These are phyloP conservation scores for Rheum nobile DNA, from an alignment of 148 eudicot genomes.

Conservation along the genomic window DNA sequence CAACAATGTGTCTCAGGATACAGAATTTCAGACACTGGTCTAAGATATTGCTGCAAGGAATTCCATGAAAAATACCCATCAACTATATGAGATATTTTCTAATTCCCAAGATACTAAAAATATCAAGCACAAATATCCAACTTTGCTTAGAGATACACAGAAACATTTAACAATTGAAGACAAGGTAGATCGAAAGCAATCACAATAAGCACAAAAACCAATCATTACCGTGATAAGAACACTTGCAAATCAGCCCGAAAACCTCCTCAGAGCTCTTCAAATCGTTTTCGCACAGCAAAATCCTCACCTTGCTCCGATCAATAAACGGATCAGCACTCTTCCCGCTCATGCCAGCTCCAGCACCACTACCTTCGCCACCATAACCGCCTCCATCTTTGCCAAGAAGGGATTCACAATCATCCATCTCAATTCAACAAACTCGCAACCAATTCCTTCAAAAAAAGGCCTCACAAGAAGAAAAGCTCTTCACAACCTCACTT, in stretches of 20 bases:
- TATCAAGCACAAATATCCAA: not conserved
- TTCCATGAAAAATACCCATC: not conserved
- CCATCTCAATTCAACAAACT: conserved; percentile 18
- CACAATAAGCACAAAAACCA: not conserved
- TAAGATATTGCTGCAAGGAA: not conserved
- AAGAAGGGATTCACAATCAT: conserved; percentile 14
- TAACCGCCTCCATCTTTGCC: conserved; percentile 22
- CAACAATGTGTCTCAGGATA: not conserved
- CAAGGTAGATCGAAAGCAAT: not conserved
- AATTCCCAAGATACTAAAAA: not conserved
- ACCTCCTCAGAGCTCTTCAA: conserved; percentile 49
- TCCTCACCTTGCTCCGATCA: conserved; percentile 81
- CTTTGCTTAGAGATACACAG: not conserved
- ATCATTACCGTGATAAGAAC: conserved; percentile 76
- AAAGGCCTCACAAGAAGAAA: not conserved
- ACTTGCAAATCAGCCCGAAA: conserved; percentile 53
- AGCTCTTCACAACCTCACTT: not conserved
- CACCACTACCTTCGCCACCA: conserved; percentile 13
- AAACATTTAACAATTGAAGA: not conserved
- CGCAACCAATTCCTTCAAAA: not conserved
- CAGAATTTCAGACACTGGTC: not conserved
- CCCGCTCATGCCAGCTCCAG: conserved; percentile 24
- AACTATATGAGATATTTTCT: not conserved
- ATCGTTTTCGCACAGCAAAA: conserved; percentile 78
- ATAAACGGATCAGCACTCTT: conserved; percentile 47